Percentiles rank a stretch among this genome's conserved stretches.
Conservation (phyloP, 805 yeast species). For the Sungouiozyma ichnusensis region DNA sequence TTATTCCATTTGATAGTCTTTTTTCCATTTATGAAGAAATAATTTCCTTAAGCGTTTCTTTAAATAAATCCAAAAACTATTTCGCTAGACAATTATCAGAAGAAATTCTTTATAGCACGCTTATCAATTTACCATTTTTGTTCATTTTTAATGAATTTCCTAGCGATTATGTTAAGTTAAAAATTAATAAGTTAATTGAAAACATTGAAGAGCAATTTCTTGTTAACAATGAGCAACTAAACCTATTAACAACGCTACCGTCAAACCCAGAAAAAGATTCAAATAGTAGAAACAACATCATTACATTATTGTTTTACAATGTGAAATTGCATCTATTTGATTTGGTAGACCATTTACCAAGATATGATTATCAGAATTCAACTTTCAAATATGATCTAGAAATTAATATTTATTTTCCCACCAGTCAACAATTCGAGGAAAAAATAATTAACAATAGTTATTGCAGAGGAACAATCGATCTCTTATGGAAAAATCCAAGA, state of each 20-base stretch:
- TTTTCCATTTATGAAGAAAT: slow-evolving; percentile 39
- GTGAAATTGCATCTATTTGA: slow-evolving; percentile 24
- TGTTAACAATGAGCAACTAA: background rate
- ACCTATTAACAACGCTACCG: background rate
- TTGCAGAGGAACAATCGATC: slow-evolving; percentile 39
- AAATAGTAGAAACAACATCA: background rate
- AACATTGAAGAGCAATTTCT: slow-evolving; percentile 20
- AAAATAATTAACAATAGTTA: slow-evolving; percentile 20
- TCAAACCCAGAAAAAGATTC: background rate
- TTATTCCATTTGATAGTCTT: slow-evolving; percentile 39
- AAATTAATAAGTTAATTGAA: slow-evolving; percentile 14
- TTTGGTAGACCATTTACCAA: slow-evolving; percentile 24
- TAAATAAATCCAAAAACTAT: slow-evolving; percentile 32
- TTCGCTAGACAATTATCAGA: slow-evolving; percentile 48
- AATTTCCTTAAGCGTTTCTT: slow-evolving; percentile 39
- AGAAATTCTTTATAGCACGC: slow-evolving; percentile 46
- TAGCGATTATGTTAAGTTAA: background rate
- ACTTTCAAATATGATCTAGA: slow-evolving; percentile 4
- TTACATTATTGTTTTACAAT: background rate
- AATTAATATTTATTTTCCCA: slow-evolving; percentile 21
- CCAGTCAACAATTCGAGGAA: slow-evolving; percentile 23
- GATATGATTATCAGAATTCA: background rate
- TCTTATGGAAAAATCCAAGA: slow-evolving; percentile 52
- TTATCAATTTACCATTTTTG: slow-evolving; percentile 53
- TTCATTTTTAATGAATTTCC: slow-evolving; percentile 30